A percentile compares a stretch with the other conserved stretches of the same genome.
These are phyloP conservation scores for Aspergillus sclerotioniger DNA, from an alignment of 495 filamentous ascomycete species.

Conservation along the genomic window DNA sequence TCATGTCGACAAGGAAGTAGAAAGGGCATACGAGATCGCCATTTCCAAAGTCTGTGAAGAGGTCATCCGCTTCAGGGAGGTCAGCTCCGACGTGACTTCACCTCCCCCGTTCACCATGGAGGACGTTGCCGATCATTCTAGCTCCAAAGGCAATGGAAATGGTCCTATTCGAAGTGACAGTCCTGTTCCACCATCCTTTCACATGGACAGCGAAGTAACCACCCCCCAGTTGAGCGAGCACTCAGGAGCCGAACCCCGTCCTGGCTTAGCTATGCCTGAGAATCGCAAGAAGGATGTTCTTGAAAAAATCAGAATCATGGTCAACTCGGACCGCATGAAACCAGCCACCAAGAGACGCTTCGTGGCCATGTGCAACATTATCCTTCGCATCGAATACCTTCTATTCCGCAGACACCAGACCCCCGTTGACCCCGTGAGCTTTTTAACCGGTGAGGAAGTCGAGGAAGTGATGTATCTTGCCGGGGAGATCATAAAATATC, in stretches of 20 bases:
- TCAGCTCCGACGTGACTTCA: slow-evolving; percentile 16
- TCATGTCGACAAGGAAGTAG: slow-evolving; percentile 6
- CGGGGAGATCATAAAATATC: slow-evolving; percentile 16
- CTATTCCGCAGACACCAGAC: slow-evolving; percentile 19
- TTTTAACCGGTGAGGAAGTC: slow-evolving; percentile 13
- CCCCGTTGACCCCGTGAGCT: slow-evolving; percentile 1
- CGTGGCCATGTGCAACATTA: slow-evolving; percentile 24
- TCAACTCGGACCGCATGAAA: slow-evolving; percentile 15
- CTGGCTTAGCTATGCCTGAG: neutral
- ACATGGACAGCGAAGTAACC: neutral
- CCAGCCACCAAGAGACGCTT: slow-evolving; percentile 19
- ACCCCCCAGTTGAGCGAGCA: neutral
- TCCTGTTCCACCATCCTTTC: neutral
- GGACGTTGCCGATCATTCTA: neutral
- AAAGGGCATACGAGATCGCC: slow-evolving; percentile 23
- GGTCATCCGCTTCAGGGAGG: slow-evolving; percentile 13
- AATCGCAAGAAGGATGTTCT: slow-evolving; percentile 7
- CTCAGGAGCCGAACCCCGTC: neutral
- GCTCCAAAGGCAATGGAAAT: neutral
- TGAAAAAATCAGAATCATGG: slow-evolving; percentile 18
- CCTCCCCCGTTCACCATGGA: neutral
- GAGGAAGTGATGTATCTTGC: slow-evolving; percentile 9
- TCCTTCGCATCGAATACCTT: slow-evolving; percentile 24
- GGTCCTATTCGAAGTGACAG: neutral
- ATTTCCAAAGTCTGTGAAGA: slow-evolving; percentile 26